Evolutionary conservation across 192 early-diverging fungal species (phyloP), one percentile per base, ranked within the genome.

Genomic region (Pilaira anomala): DNA sequence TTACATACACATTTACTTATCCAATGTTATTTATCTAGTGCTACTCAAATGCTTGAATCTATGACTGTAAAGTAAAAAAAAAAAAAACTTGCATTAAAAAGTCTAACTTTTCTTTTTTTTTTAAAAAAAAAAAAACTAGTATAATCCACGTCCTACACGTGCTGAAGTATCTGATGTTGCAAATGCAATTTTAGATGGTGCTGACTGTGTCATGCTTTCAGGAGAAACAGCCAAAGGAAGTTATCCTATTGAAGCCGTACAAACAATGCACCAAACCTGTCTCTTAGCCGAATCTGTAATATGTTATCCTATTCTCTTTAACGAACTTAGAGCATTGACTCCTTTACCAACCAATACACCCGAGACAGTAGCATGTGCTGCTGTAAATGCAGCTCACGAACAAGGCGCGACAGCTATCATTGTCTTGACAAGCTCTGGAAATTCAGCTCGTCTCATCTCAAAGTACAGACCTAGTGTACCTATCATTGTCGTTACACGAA

Each of bases 131-230:
- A 48, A n/a, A 48, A n/a, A 49, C 16, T 55, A 55, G 53, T 82
- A 86, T 69, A 94, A 95, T 80, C 95, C 95, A 62, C 86, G 91
- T 16, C 95, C 95, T 6, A 97, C 95, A 29, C 87, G 95, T 62
- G 95, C 95, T 56, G 95, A 97, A 65, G 94, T 93, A 11, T 93
- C 89, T 19, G 95, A 97, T 70, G 93, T 97, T 18, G 94, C 95
- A 52, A 97, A 97, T 74, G 95, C 95, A 25, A 83, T 97, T 26
- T 72, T 95, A 62, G 95, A 96, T 68, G 95, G 95, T 50, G 88
- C 91, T 45, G 95, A 97, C 78, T 91, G 88, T 66, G 93, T 97
- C 62, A 97, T 97, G 95, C 79, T 97, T 56, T 93, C 91, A 44
- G 93, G 93, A 56, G 95, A 97, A 75, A 95, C 93, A 1, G 95